Evolutionary conservation across 208 protist species (phyloP), one percentile per base, ranked within the genome.

Genomic region (Trichomonas gallinae): DNA sequence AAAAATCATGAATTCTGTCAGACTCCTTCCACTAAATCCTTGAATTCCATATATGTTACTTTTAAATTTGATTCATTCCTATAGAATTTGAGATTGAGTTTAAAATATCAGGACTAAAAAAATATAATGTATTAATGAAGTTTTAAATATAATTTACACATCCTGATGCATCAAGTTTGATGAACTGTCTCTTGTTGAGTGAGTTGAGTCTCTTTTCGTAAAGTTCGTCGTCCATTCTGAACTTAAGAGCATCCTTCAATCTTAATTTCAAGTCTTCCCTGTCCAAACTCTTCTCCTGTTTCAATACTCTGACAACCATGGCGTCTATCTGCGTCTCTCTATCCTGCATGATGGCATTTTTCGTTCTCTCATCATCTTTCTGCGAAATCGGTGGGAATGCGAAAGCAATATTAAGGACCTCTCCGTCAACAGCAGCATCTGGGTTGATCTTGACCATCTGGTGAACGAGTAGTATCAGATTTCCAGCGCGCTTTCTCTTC

Each of bases 121-220:
- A n/a, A n/a, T n/a, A n/a, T n/a, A n/a, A n/a, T n/a, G n/a, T n/a
- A n/a, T n/a, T n/a, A n/a, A n/a, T n/a, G n/a, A n/a, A n/a, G n/a
- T 51, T 51, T 72, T 72, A 72, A 6, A 72, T 72, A 85, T 93
- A 93, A 26, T 93, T 42, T 38, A 93, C 87, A 40, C 87, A 26
- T 38, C 87, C 87, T 58, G 87, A 93, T 49, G 87, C n/a, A 38
- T 93, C 87, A 0, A 93, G n/a, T 51, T 93, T 93, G 40, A 93
- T 48, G 44, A 48, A 93, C 42, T 48, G 40, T 38, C 13, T 93
- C 45, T 93, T 93, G 8, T 42, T n/a, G 15, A 93, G 44, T 0
- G 17, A 38, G 0, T 34, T 26, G 26, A 93, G 44, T 93, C 87
- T 93, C n/a, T 93, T 51, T 15, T 93, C 87, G 38, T 51, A 93